Percentiles rank a stretch among this genome's conserved stretches.
Conservation (phyloP, 2,329 filamentous ascomycete species). For the Intubia oerlemansii region DNA sequence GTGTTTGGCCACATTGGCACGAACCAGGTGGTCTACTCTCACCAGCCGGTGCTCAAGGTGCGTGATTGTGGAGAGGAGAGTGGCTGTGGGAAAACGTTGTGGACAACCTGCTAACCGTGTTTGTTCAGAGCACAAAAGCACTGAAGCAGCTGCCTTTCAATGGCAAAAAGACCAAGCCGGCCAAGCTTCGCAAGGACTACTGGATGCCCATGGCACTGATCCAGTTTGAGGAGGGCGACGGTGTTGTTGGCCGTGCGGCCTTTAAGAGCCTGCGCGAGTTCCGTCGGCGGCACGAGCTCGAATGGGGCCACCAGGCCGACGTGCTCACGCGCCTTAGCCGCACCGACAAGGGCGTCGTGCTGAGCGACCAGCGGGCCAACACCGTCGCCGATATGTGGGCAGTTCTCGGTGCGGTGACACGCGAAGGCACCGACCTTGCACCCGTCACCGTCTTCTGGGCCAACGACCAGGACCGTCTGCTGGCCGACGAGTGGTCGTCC, state of each 20-base stretch:
- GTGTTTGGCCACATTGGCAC: conserved; percentile 27
- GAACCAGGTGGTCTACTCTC: conserved; percentile 31
- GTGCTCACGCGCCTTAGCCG: conserved; percentile 20
- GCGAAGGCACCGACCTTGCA: conserved; percentile 16
- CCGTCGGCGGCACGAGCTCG: conserved; percentile 37
- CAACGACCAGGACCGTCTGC: conserved; percentile 23
- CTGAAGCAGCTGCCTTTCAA: conserved; percentile 31
- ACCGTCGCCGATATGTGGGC: conserved; percentile 41
- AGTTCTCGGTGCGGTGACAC: conserved; percentile 22
- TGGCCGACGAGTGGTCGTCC: conserved; percentile 24
- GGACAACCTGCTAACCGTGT: background rate
- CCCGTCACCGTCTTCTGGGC: conserved; percentile 28
- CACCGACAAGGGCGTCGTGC: conserved; percentile 24
- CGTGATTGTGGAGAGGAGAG: conserved; percentile 7
- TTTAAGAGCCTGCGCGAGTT: conserved; percentile 45
- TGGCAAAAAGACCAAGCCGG: conserved; percentile 43
- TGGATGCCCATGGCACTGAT: conserved; percentile 41
- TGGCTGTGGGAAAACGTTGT: too few relatives aligned
- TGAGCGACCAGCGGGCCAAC: conserved; percentile 41
- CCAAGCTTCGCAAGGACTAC: conserved; percentile 44
- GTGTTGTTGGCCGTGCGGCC: conserved; percentile 32
- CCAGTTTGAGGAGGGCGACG: conserved; percentile 29
- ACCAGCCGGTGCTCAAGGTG: conserved; percentile 23
- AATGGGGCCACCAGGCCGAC: conserved; percentile 25
- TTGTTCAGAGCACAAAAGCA: conserved; percentile 12